These are phyloP conservation scores for Carex arenaria DNA, from an alignment of 202 grass and related monocot genomes.

Conservation along the genomic window DNA sequence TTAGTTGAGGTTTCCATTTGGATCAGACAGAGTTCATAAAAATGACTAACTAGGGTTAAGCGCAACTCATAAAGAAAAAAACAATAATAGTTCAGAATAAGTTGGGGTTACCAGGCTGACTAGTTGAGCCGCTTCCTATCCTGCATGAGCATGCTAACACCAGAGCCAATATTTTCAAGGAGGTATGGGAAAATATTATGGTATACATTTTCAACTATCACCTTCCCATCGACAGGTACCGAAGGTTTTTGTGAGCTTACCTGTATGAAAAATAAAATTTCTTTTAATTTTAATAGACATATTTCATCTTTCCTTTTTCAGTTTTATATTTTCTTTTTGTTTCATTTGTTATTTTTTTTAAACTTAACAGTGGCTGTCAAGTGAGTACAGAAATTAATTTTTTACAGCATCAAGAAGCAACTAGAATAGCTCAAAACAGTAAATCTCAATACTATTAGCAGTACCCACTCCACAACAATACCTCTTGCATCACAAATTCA, in stretches of 20 bases:
- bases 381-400: too few species aligned
- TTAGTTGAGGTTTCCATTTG: neutral
- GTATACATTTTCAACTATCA: constrained; percentile 42
- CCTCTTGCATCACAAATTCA: too few species aligned
- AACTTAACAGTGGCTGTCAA: too few species aligned
- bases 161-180: constrained; percentile 97
- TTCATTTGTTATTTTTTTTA: constrained; percentile 28
- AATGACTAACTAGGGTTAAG: too few species aligned
- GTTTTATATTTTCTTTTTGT: constrained; percentile 2
- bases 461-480: too few species aligned
- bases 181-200: constrained; percentile 95
- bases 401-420: too few species aligned
- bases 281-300: neutral
- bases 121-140: too few species aligned
- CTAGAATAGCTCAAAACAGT: too few species aligned
- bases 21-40: neutral
- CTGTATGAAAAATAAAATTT: constrained; percentile 29
- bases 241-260: constrained; percentile 39
- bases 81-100: too few species aligned
- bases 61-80: too few species aligned
- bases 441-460: too few species aligned
- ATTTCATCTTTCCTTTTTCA: neutral
- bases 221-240: constrained; percentile 40
- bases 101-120: too few species aligned
- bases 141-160: constrained; percentile 66